Conservation (phyloP, 2,329 filamentous ascomycete genomes). For the Diaporthe helianthi region DNA sequence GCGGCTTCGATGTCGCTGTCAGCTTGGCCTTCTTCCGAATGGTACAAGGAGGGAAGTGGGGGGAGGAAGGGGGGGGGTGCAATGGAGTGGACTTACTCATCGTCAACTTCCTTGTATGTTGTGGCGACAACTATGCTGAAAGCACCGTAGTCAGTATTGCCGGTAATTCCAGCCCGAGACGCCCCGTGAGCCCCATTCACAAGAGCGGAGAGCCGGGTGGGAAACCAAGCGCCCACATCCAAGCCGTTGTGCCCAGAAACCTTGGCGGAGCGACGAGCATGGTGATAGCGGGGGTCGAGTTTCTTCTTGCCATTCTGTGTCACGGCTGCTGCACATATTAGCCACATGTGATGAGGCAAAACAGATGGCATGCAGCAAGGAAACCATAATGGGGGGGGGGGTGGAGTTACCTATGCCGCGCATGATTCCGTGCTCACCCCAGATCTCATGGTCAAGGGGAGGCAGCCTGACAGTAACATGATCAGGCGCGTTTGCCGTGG, state of each 20-base stretch:
- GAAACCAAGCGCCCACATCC: conserved; percentile 57
- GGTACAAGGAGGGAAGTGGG: no score
- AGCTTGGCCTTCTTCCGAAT: neutral
- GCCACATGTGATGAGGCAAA: neutral
- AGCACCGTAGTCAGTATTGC: conserved; percentile 52
- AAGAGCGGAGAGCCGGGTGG: conserved; percentile 56
- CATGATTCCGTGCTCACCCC: conserved; percentile 43
- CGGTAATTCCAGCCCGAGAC: conserved; percentile 58
- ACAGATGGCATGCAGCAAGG: neutral
- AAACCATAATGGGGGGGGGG: neutral
- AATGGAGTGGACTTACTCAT: conserved; percentile 36
- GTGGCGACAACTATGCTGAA: conserved; percentile 61
- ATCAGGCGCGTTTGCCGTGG: neutral
- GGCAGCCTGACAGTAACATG: conserved; percentile 29
- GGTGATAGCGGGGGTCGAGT: conserved; percentile 35
- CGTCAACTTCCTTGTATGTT: conserved; percentile 40
- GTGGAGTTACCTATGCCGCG: conserved; percentile 37
- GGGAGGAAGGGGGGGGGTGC: no score
- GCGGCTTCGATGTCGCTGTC: neutral
- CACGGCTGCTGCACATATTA: neutral
- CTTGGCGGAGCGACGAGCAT: conserved; percentile 31
- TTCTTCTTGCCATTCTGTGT: neutral
- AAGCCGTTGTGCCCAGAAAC: conserved; percentile 45
- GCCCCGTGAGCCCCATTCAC: conserved; percentile 61
- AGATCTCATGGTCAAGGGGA: conserved; percentile 40